Percentiles rank a stretch among this genome's conserved stretches.
phyloP scores from a whole-genome alignment of 1,139 yeast genomes.

The Suhomyces bribrorum region DNA sequence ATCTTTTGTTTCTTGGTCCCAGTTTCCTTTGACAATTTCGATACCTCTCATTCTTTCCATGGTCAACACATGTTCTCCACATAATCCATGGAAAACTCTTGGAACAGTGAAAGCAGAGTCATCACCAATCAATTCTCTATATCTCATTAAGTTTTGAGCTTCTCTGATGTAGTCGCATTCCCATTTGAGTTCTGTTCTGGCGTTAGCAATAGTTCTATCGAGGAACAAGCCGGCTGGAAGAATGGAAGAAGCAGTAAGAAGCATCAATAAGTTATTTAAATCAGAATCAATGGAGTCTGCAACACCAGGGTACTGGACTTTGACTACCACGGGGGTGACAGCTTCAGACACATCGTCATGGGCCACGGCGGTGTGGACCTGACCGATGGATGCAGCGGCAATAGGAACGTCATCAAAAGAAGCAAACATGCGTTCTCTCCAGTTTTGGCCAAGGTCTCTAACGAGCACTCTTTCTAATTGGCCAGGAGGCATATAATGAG shows the following conservation, averaged over 20 bases:
- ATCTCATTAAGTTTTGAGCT: conserved; percentile 74
- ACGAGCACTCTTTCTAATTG: conserved; percentile 80
- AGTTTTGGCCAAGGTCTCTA: conserved; percentile 70
- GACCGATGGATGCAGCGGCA: conserved; percentile 98
- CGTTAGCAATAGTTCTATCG: conserved; percentile 90
- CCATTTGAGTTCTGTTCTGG: conserved; percentile 92
- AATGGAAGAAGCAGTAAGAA: conserved; percentile 81
- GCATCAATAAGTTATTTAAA: conserved; percentile 75
- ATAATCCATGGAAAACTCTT: conserved; percentile 69
- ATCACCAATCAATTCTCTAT: conserved; percentile 58
- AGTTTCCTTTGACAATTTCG: conserved; percentile 77
- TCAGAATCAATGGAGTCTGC: conserved; percentile 92
- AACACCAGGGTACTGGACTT: conserved; percentile 98
- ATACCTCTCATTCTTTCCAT: conserved; percentile 87
- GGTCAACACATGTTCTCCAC: conserved; percentile 82
- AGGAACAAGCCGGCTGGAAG: conserved; percentile 91
- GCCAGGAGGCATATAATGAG: conserved; percentile 94
- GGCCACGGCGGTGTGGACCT: conserved; percentile 79
- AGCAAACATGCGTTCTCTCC: conserved; percentile 71
- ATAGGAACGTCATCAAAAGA: conserved; percentile 85
- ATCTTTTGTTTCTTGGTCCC: conserved; percentile 72
- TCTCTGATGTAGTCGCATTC: conserved; percentile 95
- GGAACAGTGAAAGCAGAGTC: conserved; percentile 82
- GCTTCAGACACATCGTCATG: conserved; percentile 37
- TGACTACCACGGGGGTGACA: conserved; percentile 83